Conservation (phyloP, 2,329 filamentous ascomycete species). For the Gaeumannomyces tritici region DNA sequence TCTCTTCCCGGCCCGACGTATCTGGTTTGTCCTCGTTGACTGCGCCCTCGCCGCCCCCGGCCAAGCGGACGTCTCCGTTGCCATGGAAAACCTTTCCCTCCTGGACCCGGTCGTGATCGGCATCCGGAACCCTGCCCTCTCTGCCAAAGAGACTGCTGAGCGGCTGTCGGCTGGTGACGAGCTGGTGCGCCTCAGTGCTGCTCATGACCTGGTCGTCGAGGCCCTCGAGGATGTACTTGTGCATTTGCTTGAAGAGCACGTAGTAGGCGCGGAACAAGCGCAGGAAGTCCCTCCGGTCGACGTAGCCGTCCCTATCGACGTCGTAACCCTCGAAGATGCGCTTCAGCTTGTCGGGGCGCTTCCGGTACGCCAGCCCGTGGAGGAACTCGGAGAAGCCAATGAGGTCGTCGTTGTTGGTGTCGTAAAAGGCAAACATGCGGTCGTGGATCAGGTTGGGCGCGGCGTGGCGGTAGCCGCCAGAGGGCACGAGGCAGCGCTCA, state of each 20-base stretch:
- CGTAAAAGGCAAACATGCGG: constrained; percentile 94
- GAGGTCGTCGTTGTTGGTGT: constrained; percentile 77
- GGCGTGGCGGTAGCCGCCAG: constrained; percentile 67
- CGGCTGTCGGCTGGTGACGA: constrained; percentile 66
- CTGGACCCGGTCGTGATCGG: constrained; percentile 48
- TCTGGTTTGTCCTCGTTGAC: constrained; percentile 53
- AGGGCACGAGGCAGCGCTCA: constrained; percentile 79
- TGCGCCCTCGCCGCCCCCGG: constrained; percentile 45
- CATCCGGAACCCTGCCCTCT: constrained; percentile 56
- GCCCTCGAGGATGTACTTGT: constrained; percentile 70
- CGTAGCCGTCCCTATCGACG: constrained; percentile 76
- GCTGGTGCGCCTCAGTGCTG: constrained; percentile 65
- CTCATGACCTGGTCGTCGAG: constrained; percentile 71
- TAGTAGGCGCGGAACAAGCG: constrained; percentile 91
- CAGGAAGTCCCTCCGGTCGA: constrained; percentile 78
- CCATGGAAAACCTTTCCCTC: constrained; percentile 57
- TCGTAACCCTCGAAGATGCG: constrained; percentile 69
- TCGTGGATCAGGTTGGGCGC: constrained; percentile 88
- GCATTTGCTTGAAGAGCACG: constrained; percentile 80
- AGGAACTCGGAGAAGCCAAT: constrained; percentile 93
- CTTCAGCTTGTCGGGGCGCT: constrained; percentile 20
- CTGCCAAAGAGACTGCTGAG: constrained; percentile 67
- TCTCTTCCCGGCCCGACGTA: constrained; percentile 10
- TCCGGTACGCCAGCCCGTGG: constrained; percentile 64
- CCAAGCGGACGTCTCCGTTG: constrained; percentile 56